These are phyloP conservation scores for Prunus campanulata DNA, from an alignment of 306 rosid genomes.

Conservation along the genomic window DNA sequence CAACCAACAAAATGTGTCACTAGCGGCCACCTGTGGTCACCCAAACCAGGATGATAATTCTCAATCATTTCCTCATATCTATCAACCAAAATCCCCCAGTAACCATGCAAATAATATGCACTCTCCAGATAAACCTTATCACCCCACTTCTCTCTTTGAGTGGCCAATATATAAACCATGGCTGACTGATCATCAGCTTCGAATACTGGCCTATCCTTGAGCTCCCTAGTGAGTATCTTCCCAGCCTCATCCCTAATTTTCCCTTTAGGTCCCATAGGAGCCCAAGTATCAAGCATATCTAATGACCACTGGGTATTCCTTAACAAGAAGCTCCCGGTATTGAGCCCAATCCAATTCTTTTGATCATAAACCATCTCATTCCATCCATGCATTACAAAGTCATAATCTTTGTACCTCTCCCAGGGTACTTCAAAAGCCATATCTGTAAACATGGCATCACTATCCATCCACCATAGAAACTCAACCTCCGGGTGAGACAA, in stretches of 20 bases:
- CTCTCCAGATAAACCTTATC: constrained; percentile 71
- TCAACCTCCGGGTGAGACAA: constrained; percentile 80
- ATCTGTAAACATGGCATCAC: constrained; percentile 92
- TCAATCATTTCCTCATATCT: constrained; percentile 79
- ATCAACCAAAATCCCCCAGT: constrained; percentile 91
- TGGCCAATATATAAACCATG: constrained; percentile 66
- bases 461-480: constrained; percentile 96
- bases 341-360: constrained; percentile 92
- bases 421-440: constrained; percentile 89
- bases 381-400: constrained; percentile 84
- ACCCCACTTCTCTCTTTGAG: constrained; percentile 62
- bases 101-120: constrained; percentile 72
- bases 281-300: constrained; percentile 89
- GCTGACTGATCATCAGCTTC: constrained; percentile 92
- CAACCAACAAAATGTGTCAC: constrained; percentile 96
- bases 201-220: constrained; percentile 67
- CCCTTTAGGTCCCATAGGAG: constrained; percentile 97
- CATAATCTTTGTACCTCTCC: constrained; percentile 67
- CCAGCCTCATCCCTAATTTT: constrained; percentile 76
- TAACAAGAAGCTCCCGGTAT: constrained; percentile 78
- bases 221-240: constrained; percentile 64
- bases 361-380: constrained; percentile 72
- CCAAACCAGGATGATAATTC: constrained; percentile 76
- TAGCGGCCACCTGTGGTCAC: constrained; percentile 88
- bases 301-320: constrained; percentile 80